These are phyloP conservation scores for Fusarium sp. DNA, from an alignment of 2,329 filamentous ascomycete species.

Conservation along the genomic window DNA sequence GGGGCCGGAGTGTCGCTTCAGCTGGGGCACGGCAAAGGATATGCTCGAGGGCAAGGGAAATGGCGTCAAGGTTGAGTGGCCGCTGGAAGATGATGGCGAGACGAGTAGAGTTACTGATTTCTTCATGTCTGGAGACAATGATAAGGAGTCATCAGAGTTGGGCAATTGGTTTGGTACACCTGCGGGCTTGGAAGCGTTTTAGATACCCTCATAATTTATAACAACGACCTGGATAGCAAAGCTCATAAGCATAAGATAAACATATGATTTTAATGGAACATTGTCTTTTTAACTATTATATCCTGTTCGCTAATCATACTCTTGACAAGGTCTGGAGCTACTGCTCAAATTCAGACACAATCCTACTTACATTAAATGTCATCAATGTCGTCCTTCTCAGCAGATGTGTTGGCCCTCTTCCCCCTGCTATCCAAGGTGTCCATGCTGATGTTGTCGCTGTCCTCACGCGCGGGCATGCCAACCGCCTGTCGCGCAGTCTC, in stretches of 20 bases:
- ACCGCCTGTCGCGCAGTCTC: conserved; percentile 87
- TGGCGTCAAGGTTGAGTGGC: conserved; percentile 86
- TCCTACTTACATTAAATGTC: conserved; percentile 66
- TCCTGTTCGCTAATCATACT: conserved; percentile 48
- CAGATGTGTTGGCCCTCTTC: conserved; percentile 58
- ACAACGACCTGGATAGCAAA: conserved; percentile 2
- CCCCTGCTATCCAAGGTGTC: conserved; percentile 72
- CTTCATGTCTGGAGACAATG: conserved; percentile 64
- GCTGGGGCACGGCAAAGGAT: conserved; percentile 95
- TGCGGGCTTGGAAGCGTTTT: conserved; percentile 79
- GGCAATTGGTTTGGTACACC: conserved; percentile 85
- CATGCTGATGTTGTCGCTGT: conserved; percentile 66
- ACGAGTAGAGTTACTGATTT: conserved; percentile 81
- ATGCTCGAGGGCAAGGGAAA: conserved; percentile 82
- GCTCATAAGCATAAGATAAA: conserved; percentile 1
- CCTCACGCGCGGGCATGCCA: conserved; percentile 72
- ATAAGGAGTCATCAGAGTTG: conserved; percentile 72
- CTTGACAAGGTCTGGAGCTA: conserved; percentile 25
- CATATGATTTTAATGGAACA: conserved; percentile 16
- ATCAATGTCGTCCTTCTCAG: conserved; percentile 65
- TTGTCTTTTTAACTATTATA: conserved; percentile 48
- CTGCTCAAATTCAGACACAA: conserved; percentile 31
- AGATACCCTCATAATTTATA: conserved; percentile 41
- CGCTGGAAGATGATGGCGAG: conserved; percentile 77
- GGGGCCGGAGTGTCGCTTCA: conserved; percentile 93